Base-by-base conservation (phyloP, 306 rosid species). In the Begonia fuchsioides region DNA sequence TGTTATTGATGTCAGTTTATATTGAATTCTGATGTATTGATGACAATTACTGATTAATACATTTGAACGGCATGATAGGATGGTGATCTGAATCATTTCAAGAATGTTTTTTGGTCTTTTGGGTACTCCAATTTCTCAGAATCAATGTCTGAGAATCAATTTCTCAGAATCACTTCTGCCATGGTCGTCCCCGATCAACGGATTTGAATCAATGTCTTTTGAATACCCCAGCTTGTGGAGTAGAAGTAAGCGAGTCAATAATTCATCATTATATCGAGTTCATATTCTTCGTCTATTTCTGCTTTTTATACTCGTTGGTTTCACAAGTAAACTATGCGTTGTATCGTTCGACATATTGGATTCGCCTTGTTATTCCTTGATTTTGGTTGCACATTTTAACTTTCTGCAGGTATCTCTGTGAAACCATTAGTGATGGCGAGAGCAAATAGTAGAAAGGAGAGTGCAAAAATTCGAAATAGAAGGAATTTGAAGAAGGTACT, bases 401-500 rank as follows among this genome's bases (percentile, higher is more conserved):
- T 71, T 52, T 13, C 43, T 72, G 47, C 63, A 84, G 97, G 51
- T 70, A 64, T 68, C 15, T 17, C 50, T 32, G 54, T 16, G 75
- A 76, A 54, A 60, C 74, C 76, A 18, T 20, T 79, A 11, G 71
- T 68, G 43, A 49, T 76, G 64, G 90, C 80, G 20, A 78, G 87
- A 56, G 84, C 65, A 53, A 74, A 67, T 52, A 56, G 77, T 15
- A 76, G 76, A 66, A 72, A 18, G 45, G 93, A 84, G 67, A 84
- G 68, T 60, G 64, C 78, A 6, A 88, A 81, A 79, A 66, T 66
- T 57, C 74, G 67, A 32, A 84, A 78, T 60, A 68, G 80, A 60
- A 90, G 76, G 72, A 72, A 54, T 70, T 79, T 46, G 57, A 76
- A 81, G 69, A 90, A 81, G 90, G 97, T 81, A 40, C 43, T 46